Conservation (phyloP, 371 early-diverging fungal species). For the Cokeromyces recurvatus region DNA sequence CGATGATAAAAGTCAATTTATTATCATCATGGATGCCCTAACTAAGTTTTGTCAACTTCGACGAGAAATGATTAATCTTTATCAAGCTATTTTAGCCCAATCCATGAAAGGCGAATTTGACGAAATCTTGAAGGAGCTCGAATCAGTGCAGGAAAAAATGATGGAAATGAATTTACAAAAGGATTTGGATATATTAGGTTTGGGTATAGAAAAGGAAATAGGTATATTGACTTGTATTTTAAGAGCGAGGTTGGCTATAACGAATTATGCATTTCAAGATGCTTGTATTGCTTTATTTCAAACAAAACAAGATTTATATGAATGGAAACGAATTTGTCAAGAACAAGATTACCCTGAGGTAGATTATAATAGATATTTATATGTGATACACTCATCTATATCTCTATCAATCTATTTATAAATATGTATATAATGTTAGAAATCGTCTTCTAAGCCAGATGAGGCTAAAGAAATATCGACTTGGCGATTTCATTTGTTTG, state of each 20-base stretch:
- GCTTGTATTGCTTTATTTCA: slow-evolving; percentile 46
- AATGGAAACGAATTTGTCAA: slow-evolving; percentile 46
- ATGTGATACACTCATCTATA: neutral
- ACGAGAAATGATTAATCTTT: slow-evolving; percentile 35
- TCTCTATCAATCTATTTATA: no score
- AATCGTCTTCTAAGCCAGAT: slow-evolving; percentile 16
- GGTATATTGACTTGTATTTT: slow-evolving; percentile 35
- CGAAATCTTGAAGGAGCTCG: slow-evolving; percentile 11
- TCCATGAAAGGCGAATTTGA: slow-evolving; percentile 21
- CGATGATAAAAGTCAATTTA: slow-evolving; percentile 10
- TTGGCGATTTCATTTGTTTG: slow-evolving; percentile 30
- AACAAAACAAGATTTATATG: slow-evolving; percentile 36
- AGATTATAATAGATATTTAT: neutral
- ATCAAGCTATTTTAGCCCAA: slow-evolving; percentile 22
- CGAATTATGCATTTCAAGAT: slow-evolving; percentile 54
- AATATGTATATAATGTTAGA: no score
- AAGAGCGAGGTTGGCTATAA: slow-evolving; percentile 39
- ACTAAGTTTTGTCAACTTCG: slow-evolving; percentile 25
- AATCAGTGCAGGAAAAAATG: slow-evolving; percentile 6
- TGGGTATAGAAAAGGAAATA: slow-evolving; percentile 48
- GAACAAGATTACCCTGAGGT: slow-evolving; percentile 53
- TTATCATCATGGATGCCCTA: slow-evolving; percentile 21
- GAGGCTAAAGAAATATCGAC: slow-evolving; percentile 32
- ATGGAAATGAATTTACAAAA: slow-evolving; percentile 15
- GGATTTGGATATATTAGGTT: slow-evolving; percentile 35